Percentiles rank a stretch among this genome's conserved stretches.
phyloP scores from a whole-genome alignment of 1,284 basidiomycete species.

The Marasmius oreades region DNA sequence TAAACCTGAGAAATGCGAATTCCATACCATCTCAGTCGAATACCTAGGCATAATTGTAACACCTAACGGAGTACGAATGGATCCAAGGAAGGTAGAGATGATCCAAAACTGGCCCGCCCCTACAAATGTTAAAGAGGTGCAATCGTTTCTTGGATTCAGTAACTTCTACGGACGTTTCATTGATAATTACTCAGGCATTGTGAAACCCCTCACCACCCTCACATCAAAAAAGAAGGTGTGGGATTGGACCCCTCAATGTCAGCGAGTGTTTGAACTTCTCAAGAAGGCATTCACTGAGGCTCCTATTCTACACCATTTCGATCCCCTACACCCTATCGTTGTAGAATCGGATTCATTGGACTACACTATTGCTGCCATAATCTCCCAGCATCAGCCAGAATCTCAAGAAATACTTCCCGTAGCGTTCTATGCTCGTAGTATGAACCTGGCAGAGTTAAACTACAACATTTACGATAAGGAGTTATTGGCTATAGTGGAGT shows the following conservation, averaged over 20 bases:
- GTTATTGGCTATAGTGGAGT: conserved; percentile 4
- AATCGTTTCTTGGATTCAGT: too few relatives aligned
- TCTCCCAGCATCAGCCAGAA: not conserved
- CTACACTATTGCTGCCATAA: conserved; percentile 13
- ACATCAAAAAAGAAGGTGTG: conserved; percentile 7
- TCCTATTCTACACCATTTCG: conserved; percentile 6
- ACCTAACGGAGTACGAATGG: too few relatives aligned
- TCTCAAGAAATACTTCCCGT: conserved; percentile 1
- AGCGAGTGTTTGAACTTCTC: conserved; percentile 7
- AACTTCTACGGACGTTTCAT: too few relatives aligned
- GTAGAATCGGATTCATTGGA: conserved; percentile 16
- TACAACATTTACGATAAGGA: too few relatives aligned
- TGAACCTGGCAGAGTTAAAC: conserved; percentile 2
- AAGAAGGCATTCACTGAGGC: conserved; percentile 8
- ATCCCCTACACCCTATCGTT: conserved; percentile 32
- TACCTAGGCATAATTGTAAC: too few relatives aligned
- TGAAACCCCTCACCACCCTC: too few relatives aligned
- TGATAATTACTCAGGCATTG: too few relatives aligned
- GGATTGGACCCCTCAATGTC: conserved; percentile 2
- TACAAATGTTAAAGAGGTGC: too few relatives aligned
- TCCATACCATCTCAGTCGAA: too few relatives aligned
- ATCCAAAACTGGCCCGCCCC: too few relatives aligned
- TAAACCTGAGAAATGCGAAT: too few relatives aligned
- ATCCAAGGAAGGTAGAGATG: too few relatives aligned
- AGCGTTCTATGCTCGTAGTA: conserved; percentile 3